Base-by-base conservation (phyloP, 2,329 filamentous ascomycete species). In the Lasiodiplodia hormozganensis region DNA sequence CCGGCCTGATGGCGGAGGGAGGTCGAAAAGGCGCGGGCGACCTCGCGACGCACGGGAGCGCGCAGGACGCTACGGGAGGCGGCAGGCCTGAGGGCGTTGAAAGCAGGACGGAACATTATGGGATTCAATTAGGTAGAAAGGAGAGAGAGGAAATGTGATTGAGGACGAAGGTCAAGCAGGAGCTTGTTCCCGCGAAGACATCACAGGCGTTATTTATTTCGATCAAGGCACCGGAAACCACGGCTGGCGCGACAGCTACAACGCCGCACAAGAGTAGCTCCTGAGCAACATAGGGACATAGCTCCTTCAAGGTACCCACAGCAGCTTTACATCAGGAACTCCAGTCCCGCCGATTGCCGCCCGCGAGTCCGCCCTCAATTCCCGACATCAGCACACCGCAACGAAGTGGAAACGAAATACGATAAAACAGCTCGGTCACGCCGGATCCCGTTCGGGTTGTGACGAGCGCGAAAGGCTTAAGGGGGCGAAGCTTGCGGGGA, bases 311-410 rank as follows among this genome's bases (percentile, higher is more conserved):
- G 43, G 43, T 64, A 64, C 21, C 43, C 43, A 25, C 43, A 38
- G n/a, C 23, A 64, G 60, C 60, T 64, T 12, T 23, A 2, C 43
- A 49, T 23, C 28, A n/a, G 25, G 16, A 18, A 43, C 18, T 8
- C 40, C 40, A n/a, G 43, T 3, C 8, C 43, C 43, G 40, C 34
- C n/a, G n/a, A 21, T 34, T 6, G 28, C 40, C 18, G 36, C 5
- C 3, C 40, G 18, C 2, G 8, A 23, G 18, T 36, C 58, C 58
- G 58, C 36, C 18, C 25, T 25, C 60, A 38, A 38, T 18, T 25
- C 43, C 43, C 60, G 47, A 38, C 23, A 52, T 53, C 60, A 64
- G 60, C 43, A 64, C 60, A 62, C 58, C 28, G 58, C 57, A 60
- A 25, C n/a, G 18, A 11, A 21, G 43, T 8, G 7, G 43, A 21